A percentile compares a stretch with the other conserved stretches of the same genome.
Conservation (phyloP, 78 protist genomes). For the Dictyostelium brefeldianum region DNA sequence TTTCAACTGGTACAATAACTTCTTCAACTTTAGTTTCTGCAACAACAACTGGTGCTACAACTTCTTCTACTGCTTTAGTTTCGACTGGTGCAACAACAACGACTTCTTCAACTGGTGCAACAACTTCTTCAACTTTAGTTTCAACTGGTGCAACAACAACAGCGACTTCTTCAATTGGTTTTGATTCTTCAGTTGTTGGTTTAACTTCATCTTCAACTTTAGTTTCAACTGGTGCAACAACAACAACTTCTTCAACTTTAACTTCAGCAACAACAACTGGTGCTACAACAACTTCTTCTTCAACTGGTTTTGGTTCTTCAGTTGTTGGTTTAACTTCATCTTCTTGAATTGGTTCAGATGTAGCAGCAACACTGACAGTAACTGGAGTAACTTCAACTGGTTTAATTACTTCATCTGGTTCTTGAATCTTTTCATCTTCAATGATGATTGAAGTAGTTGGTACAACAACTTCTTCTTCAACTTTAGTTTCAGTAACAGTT, state of each 20-base stretch:
- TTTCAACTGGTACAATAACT: background rate
- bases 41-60: background rate
- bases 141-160: background rate
- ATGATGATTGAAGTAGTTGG: background rate
- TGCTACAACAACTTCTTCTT: background rate
- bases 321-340: background rate
- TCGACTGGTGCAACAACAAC: background rate
- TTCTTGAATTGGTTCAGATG: background rate
- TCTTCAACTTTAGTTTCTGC: background rate
- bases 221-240: background rate
- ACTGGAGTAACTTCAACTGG: background rate
- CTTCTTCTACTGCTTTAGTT: background rate
- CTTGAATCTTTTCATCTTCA: background rate
- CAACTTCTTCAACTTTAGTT: conserved; percentile 6
- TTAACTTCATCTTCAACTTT: background rate
- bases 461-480: background rate
- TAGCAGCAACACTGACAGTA: background rate
- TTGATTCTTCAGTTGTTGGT: too few relatives aligned
- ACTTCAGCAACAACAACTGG: background rate
- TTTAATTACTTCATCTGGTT: background rate
- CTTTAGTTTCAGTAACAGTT: background rate
- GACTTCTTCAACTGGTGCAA: background rate
- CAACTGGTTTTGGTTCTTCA: too few relatives aligned
- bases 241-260: background rate
- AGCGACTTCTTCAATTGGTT: too few relatives aligned